Conservation (phyloP, 129 eudicot species). For the Deinandra increscens region DNA sequence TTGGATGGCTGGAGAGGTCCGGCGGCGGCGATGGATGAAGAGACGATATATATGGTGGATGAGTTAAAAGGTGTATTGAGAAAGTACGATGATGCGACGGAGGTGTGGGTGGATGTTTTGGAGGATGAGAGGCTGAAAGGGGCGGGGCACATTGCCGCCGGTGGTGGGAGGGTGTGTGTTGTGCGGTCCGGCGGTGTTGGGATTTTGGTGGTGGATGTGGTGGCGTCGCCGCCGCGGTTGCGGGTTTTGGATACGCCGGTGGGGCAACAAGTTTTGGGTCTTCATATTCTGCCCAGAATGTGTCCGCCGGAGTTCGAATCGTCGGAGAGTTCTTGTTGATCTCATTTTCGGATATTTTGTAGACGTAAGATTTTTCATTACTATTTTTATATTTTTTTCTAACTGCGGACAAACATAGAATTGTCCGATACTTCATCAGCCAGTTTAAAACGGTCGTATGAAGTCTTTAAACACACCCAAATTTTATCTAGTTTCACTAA, state of each 20-base stretch:
- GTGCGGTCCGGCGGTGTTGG: constrained; percentile 49
- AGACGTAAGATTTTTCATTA: too few species aligned
- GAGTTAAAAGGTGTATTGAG: constrained; percentile 50
- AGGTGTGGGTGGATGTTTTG: constrained; percentile 50
- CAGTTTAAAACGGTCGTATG: too few species aligned
- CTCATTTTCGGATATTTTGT: too few species aligned
- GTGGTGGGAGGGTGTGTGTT: constrained; percentile 68
- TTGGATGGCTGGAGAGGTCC: constrained; percentile 87
- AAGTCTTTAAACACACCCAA: too few species aligned
- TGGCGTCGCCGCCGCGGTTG: constrained; percentile 33
- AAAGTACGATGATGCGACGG: constrained; percentile 42
- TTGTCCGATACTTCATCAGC: too few species aligned
- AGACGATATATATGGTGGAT: constrained; percentile 55
- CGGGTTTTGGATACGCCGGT: constrained; percentile 56
- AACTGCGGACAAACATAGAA: too few species aligned
- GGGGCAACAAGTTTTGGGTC: constrained; percentile 39
- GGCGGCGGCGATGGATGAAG: constrained; percentile 76
- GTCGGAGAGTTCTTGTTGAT: not conserved
- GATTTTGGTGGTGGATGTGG: constrained; percentile 75
- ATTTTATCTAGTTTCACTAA: too few species aligned
- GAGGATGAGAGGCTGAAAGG: constrained; percentile 48
- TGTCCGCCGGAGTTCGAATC: constrained; percentile 24
- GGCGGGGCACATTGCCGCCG: constrained; percentile 57
- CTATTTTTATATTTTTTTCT: too few species aligned
- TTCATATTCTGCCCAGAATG: constrained; percentile 85